phyloP scores from a whole-genome alignment of 352 stramenopile genomes.

The Phytophthora sojae region DNA sequence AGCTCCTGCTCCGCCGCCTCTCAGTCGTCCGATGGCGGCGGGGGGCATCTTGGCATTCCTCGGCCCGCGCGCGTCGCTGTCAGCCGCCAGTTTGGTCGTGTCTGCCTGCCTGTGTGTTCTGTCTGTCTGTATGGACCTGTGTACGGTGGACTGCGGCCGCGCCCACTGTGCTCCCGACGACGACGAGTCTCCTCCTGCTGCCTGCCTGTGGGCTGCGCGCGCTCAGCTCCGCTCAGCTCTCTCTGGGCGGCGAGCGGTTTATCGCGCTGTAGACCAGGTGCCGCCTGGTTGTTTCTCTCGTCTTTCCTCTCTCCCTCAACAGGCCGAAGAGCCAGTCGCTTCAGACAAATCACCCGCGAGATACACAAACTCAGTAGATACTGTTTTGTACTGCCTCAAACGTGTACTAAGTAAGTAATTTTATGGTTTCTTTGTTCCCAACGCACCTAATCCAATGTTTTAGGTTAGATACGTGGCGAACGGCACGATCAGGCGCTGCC shows the following conservation, averaged over 20 bases:
- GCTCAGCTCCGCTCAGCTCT: constrained; percentile 9
- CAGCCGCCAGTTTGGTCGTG: constrained; percentile 28
- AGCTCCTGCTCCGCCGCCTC: not conserved
- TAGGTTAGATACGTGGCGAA: too few species aligned
- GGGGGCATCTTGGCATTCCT: constrained; percentile 35
- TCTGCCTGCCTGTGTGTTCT: not conserved
- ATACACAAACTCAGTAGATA: not conserved
- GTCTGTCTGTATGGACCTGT: constrained; percentile 6
- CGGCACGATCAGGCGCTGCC: not conserved
- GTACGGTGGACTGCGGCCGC: constrained; percentile 10
- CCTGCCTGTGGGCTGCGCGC: constrained; percentile 4
- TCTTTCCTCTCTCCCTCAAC: constrained; percentile 26
- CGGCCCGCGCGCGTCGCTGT: not conserved
- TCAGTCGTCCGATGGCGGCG: constrained; percentile 15
- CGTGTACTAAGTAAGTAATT: too few species aligned
- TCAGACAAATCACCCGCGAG: not conserved
- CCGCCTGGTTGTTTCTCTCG: constrained; percentile 34
- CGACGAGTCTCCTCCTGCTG: not conserved
- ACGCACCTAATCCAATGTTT: too few species aligned
- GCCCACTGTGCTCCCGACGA: constrained; percentile 14
- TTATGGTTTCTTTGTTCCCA: too few species aligned
- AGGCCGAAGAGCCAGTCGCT: constrained; percentile 32
- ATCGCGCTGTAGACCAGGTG: constrained; percentile 13
- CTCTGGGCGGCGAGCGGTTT: constrained; percentile 1
- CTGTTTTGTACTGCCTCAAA: not conserved